A percentile compares a stretch with the other conserved stretches of the same genome.
These are phyloP conservation scores for Naganishia randhawae DNA, from an alignment of 768 basidiomycete species.

Conservation along the genomic window DNA sequence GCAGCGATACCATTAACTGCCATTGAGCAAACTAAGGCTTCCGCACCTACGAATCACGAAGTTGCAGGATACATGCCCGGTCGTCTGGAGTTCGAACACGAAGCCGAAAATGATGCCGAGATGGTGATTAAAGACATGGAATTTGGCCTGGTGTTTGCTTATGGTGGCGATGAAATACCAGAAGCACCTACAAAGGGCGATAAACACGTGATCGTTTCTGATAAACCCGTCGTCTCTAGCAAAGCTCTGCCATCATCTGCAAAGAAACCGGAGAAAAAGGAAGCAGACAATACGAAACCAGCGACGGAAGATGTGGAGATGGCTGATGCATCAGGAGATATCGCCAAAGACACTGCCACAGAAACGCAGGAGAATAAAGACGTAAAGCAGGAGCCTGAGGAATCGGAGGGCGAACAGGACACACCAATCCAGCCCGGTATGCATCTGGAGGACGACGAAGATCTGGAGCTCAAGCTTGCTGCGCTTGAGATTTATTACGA, in stretches of 20 bases:
- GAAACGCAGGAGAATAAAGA: slow-evolving; percentile 3
- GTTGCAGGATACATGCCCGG: slow-evolving; percentile 89
- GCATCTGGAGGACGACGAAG: slow-evolving; percentile 74
- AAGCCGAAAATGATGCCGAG: slow-evolving; percentile 94
- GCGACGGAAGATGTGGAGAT: slow-evolving; percentile 9
- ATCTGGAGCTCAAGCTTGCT: slow-evolving; percentile 80
- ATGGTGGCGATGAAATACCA: slow-evolving; percentile 70
- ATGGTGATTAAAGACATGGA: slow-evolving; percentile 92
- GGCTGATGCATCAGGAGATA: not conserved
- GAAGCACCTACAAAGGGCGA: slow-evolving; percentile 51
- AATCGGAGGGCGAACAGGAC: slow-evolving; percentile 29
- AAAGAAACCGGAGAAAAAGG: slow-evolving; percentile 36
- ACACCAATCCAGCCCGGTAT: slow-evolving; percentile 31
- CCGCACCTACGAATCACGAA: slow-evolving; percentile 82
- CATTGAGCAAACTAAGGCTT: slow-evolving; percentile 73
- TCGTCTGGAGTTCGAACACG: slow-evolving; percentile 96
- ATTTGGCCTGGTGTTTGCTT: slow-evolving; percentile 81
- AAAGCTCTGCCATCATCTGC: slow-evolving; percentile 13
- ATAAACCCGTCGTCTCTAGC: slow-evolving; percentile 15
- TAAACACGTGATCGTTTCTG: not conserved
- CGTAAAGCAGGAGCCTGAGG: slow-evolving; percentile 25
- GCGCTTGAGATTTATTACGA: slow-evolving; percentile 87
- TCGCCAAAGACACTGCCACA: slow-evolving; percentile 11
- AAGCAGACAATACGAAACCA: slow-evolving; percentile 7
- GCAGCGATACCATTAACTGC: slow-evolving; percentile 39